Conservation (phyloP, 176 grass and related monocot species). For the Stipa capillata region DNA sequence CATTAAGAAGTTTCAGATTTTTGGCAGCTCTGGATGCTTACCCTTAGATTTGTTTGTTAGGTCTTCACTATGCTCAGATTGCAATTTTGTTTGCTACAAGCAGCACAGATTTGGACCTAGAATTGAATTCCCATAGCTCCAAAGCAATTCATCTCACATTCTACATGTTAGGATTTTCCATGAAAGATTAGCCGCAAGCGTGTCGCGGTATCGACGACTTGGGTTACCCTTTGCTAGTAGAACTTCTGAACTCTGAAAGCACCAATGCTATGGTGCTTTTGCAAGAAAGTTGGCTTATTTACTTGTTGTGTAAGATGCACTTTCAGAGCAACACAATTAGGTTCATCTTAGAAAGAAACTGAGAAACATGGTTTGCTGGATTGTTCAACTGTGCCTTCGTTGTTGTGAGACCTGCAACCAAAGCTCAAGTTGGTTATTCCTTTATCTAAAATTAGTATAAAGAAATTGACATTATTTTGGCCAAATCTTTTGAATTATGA, state of each 20-base stretch:
- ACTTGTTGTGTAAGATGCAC: neutral
- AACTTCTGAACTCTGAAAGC: neutral
- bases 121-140: neutral
- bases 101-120: neutral
- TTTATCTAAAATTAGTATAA: neutral
- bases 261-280: neutral
- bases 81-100: neutral
- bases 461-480: neutral
- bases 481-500: constrained; percentile 17
- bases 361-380: neutral
- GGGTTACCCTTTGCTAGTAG: neutral
- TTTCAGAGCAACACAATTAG: neutral
- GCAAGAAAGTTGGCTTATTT: neutral
- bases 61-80: neutral
- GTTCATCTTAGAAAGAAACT: no score
- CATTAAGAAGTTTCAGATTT: neutral
- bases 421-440: no score
- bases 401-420: no score
- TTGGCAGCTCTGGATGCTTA: neutral
- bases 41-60: neutral
- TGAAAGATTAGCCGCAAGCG: neutral
- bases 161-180: neutral
- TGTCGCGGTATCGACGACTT: neutral
- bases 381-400: neutral
- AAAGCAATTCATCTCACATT: neutral